Conservation (phyloP, 768 basidiomycete genomes). For the Suillus placidus region DNA sequence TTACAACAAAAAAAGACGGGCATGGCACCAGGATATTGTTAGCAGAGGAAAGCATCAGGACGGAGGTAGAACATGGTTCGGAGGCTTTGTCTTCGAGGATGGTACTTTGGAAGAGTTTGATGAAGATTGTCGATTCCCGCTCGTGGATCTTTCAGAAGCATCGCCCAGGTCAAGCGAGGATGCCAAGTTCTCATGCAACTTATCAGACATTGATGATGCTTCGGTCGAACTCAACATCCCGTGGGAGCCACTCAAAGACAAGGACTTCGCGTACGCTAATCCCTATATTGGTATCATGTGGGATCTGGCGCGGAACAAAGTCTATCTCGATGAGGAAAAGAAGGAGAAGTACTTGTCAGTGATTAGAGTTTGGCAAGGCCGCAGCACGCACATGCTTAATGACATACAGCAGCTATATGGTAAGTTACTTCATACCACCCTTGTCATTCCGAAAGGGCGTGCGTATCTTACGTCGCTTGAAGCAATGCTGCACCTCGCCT, state of each 20-base stretch:
- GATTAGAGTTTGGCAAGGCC: not conserved
- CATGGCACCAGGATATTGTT: not conserved
- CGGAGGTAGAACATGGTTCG: not conserved
- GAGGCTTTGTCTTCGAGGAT: not conserved
- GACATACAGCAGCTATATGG: not conserved
- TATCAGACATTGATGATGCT: not conserved
- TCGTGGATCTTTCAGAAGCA: not conserved
- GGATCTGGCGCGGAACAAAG: not conserved
- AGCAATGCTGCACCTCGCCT: not conserved
- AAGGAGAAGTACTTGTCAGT: not conserved
- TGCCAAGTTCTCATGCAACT: rapidly evolving
- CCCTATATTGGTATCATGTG: not conserved
- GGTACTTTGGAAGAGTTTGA: not conserved
- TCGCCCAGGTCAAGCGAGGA: not conserved
- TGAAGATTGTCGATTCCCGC: not conserved
- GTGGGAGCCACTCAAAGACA: not conserved
- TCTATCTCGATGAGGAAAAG: not conserved
- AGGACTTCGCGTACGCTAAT: rapidly evolving
- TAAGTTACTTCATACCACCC: rapidly evolving
- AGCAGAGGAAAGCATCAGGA: not conserved
- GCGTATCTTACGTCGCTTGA: not conserved
- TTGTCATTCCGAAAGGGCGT: not conserved
- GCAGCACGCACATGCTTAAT: not conserved
- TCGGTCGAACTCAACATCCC: not conserved
- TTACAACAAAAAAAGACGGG: not conserved